Evolutionary conservation across 345 rosid species (phyloP), one percentile per base, ranked within the genome.

Genomic region (sweet orange (Citrus sinensis)): DNA sequence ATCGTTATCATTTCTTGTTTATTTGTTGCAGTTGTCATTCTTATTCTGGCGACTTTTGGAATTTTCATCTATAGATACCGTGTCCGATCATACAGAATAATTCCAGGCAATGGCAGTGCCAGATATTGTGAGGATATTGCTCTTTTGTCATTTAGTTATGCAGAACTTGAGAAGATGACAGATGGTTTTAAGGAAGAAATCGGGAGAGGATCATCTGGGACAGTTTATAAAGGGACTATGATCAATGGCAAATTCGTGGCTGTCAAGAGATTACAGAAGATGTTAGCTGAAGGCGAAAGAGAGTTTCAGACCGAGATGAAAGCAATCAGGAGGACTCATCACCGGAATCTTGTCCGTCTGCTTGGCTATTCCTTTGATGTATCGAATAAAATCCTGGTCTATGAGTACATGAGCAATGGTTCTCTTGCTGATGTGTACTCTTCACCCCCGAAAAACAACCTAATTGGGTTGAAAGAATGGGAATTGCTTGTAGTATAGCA

Each of bases 291-390:
- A 17, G 81, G 62, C 1, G 79, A 82, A 67, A 75, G 70, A n/a
- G 79, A 82, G 74, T 85, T 82, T 75, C 74, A 54, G 56, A 81
- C 34, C 0, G 85, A 85, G 66, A 64, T 85, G 27, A 75, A 71
- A n/a, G 79, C 40, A 6, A 83, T 85, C 20, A 86, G 79, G 24
- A 80, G 69, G 68, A 81, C 83, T 14, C 84, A 83, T 66, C 88
- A 83, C 42, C 65, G 66, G 32, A 83, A 77, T 61, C 60, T 85
- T 49, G 82, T 82, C 6, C 73, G 55, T n/a, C 58, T 82, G 17
- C 63, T 85, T 2, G 84, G 84, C 4, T 85, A 78, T 30, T 82
- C 82, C 76, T 35, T 71, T 24, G 81, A 82, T 1, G 80, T 71
- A 51, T 13, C 73, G 20, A 17, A 82, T 16, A 75, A 81, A 82